Evolutionary conservation across 495 filamentous ascomycete species (phyloP), one percentile per base, ranked within the genome.

Genomic region (Xanthoparmelia taractica): DNA sequence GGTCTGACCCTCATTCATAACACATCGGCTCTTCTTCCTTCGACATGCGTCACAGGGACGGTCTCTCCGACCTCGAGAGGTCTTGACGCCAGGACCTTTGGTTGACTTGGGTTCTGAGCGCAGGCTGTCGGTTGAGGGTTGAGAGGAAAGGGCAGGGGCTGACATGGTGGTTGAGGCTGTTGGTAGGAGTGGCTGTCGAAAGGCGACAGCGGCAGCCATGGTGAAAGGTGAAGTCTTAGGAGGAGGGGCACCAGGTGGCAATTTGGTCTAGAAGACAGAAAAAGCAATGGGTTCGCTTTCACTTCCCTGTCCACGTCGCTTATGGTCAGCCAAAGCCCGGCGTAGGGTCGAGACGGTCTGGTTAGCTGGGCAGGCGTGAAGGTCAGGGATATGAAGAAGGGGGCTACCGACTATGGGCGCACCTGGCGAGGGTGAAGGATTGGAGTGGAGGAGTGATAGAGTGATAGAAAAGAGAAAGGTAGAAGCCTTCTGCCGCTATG

Each of bases 21-120:
- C 91, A 77, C 94, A 98, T 69, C 91, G 87, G 69, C 86, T 90
- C 74, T 92, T 91, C 71, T 92, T 80, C 74, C 84, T 83, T 62
- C 91, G 80, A 76, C 94, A 98, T 48, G 89, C 87, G 78, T 93
- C 89, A 74, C 85, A 87, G 17, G 74, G 82, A 71, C 68, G 79
- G 67, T 79, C 81, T 74, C 80, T 81, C 67, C 74, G 61, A 5
- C 67, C 71, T 56, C 71, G 63, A 40, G 64, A 54, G 50, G 47
- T 60, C 45, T 65, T 66, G 48, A 38, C 56, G 25, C 59, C 65
- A 20, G 38, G 45, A 33, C 29, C 56, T 37, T 36, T 48, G 37
- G 54, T 56, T 45, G 40, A 60, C 50, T 57, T 65, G n/a, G 69
- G 23, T 43, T 67, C 64, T 25, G 70, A 67, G 47, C 66, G 59